These are phyloP conservation scores for Graphilbum fragrans DNA, from an alignment of 2,329 filamentous ascomycete species.

Conservation along the genomic window DNA sequence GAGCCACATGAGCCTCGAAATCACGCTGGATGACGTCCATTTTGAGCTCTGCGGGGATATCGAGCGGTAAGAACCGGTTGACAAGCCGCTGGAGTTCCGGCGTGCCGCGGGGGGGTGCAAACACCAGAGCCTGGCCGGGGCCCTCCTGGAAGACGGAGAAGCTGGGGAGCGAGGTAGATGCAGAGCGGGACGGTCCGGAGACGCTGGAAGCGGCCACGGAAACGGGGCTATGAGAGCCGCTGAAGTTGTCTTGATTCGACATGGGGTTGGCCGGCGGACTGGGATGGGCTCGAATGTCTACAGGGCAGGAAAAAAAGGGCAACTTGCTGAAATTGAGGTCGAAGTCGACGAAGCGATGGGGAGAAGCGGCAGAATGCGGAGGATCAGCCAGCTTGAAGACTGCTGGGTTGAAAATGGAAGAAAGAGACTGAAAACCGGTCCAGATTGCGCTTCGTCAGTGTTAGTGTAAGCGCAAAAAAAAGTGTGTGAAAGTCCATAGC, in stretches of 20 bases:
- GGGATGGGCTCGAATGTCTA: too few relatives aligned
- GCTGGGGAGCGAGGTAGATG: conserved; percentile 12
- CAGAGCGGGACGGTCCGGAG: conserved; percentile 3
- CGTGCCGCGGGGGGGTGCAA: conserved; percentile 53
- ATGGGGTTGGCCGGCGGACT: neutral
- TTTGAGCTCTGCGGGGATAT: conserved; percentile 35
- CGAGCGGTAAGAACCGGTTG: conserved; percentile 34
- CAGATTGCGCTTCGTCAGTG: too few relatives aligned
- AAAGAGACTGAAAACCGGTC: too few relatives aligned
- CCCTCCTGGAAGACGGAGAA: conserved; percentile 49
- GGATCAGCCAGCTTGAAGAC: too few relatives aligned
- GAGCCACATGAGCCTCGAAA: conserved; percentile 18
- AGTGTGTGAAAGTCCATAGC: neutral
- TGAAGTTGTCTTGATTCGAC: conserved; percentile 7
- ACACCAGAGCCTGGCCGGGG: conserved; percentile 46
- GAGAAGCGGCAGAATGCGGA: too few relatives aligned
- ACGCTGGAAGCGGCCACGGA: conserved; percentile 4
- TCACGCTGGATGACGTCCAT: conserved; percentile 17
- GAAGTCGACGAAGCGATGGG: too few relatives aligned
- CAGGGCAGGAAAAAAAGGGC: too few relatives aligned
- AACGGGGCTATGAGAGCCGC: conserved; percentile 5
- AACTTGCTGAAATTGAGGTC: too few relatives aligned
- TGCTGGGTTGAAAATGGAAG: too few relatives aligned
- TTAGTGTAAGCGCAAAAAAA: too few relatives aligned
- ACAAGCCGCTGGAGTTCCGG: conserved; percentile 49